Evolutionary conservation across 2,329 filamentous ascomycete species (phyloP), one percentile per base, ranked within the genome.

Genomic region (Fonsecaea pedrosoi): DNA sequence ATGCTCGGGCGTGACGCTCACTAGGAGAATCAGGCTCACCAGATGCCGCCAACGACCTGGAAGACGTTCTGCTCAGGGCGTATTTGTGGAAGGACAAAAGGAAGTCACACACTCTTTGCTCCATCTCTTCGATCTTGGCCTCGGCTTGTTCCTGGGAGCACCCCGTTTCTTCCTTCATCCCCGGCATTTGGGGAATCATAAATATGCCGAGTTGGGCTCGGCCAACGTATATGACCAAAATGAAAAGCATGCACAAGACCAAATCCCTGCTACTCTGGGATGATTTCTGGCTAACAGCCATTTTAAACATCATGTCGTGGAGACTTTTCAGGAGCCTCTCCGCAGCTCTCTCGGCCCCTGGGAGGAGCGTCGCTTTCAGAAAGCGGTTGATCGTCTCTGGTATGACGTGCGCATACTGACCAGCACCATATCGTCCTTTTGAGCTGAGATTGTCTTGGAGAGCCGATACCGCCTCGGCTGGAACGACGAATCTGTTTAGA

Each of bases 381-480:
- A 71, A 71, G 25, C 68, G 61, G 34, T 71, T 69, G 64, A 71
- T 69, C 2, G 65, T 71, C 21, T 69, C 68, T 3, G 70, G 70
- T 34, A 65, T 64, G 12, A 66, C 64, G 7, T 59, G n/a, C 8
- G 59, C 21, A 21, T 62, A 45, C 21, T 38, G 25, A 7, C 40
- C 50, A 9, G 57, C 30, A 18, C 34, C 62, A 13, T 34, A 30
- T 3, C 55, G 65, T 38, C 62, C 54, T 34, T 30, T 42, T 8
- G 53, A 56, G 32, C 63, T 59, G 30, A 71, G 40, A 25, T 66
- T 37, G 12, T 3, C 25, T 35, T 69, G 61, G 8, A 71, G 64
- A 10, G 48, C 13, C 8, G 53, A 54, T 5, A 66, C 42, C 8
- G 54, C 67, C 6, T 59, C 57, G 3, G 62, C 9, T 40, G 55